A percentile compares a stretch with the other conserved stretches of the same genome.
These are phyloP conservation scores for Austroboletus novae-zelandiae DNA, from an alignment of 1,284 basidiomycete genomes.

Conservation along the genomic window DNA sequence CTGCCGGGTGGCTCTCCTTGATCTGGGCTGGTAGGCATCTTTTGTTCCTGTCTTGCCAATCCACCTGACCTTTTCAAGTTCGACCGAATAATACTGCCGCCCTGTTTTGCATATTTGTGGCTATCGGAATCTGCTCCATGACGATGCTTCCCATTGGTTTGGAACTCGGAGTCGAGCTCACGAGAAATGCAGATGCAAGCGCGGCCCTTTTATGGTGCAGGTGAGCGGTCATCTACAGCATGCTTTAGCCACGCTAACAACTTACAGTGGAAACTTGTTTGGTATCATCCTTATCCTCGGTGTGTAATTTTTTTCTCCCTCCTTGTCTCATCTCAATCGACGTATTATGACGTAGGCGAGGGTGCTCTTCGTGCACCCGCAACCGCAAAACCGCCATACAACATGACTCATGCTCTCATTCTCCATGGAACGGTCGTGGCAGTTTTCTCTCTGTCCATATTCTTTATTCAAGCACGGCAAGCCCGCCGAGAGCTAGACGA, in stretches of 20 bases:
- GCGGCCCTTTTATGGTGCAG: conserved; percentile 71
- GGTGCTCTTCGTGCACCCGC: conserved; percentile 61
- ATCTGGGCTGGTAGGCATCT: conserved; percentile 70
- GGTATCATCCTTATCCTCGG: conserved; percentile 64
- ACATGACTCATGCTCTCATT: conserved; percentile 64
- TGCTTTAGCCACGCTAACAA: conserved; percentile 1
- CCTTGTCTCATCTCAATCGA: neutral
- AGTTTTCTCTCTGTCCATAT: conserved; percentile 37
- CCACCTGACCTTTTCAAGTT: conserved; percentile 39
- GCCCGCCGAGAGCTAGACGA: conserved; percentile 59
- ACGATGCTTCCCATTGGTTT: conserved; percentile 71
- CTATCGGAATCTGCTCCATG: conserved; percentile 64
- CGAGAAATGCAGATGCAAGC: conserved; percentile 72
- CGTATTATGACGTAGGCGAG: conserved; percentile 41
- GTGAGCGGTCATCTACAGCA: conserved; percentile 36
- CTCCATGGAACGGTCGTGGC: conserved; percentile 55
- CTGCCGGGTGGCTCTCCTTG: conserved; percentile 62
- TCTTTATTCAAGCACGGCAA: conserved; percentile 57
- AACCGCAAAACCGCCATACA: conserved; percentile 60
- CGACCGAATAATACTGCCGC: conserved; percentile 48
- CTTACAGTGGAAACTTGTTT: conserved; percentile 58
- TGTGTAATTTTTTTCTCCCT: conserved; percentile 32
- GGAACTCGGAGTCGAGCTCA: conserved; percentile 74
- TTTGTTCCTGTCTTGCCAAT: neutral
- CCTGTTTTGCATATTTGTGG: conserved; percentile 61